Base-by-base conservation (phyloP, 257 asterid species). In the Primulina huaijiensis region DNA sequence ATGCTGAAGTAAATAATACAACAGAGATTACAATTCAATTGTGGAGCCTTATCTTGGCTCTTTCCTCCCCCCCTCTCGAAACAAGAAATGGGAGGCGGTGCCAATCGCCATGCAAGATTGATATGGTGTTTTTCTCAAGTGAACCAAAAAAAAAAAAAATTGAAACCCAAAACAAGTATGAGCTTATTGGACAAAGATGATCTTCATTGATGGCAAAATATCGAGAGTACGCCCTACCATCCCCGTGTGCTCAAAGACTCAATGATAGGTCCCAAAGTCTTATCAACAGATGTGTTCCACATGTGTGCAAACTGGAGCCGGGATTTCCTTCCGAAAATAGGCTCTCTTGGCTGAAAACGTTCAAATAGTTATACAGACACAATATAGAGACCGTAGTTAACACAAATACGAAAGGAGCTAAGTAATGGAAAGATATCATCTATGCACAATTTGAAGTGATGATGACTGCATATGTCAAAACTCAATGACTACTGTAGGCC, bases 241-340 rank as follows among this genome's bases (percentile, higher is more conserved):
- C 90, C 87, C 17, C 86, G 86, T 29, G 87, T 80, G 81, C 90
- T 80, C 31, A 85, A 81, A 60, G 82, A 78, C 69, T 80, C 76
- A 17, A 85, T 78, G 69, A 78, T 14, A 52, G 84, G 73, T 74
- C 81, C 86, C 21, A 85, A 80, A 40, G 81, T 69, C 78, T 74
- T 78, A 58, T 85, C 90, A 79, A 85, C 83, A 17, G 87, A 74
- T 72, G 80, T 82, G 71, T 85, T 85, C 87, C 90, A 82, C 11
- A 67, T 17, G 65, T 82, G 87, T 38, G 86, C 85, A 63, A 82
- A 72, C 81, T 78, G 82, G 70, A 62, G 82, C 55, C 81, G 81
- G 50, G 82, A 64, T 33, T 78, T 78, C 29, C 62, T 67, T 38
- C 87, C 84, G 52, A 85, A 85, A 53, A 80, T 80, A 63, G 84